A percentile compares a stretch with the other conserved stretches of the same genome.
These are phyloP conservation scores for Colletotrichum falcatum DNA, from an alignment of 2,329 filamentous ascomycete genomes.

Conservation along the genomic window DNA sequence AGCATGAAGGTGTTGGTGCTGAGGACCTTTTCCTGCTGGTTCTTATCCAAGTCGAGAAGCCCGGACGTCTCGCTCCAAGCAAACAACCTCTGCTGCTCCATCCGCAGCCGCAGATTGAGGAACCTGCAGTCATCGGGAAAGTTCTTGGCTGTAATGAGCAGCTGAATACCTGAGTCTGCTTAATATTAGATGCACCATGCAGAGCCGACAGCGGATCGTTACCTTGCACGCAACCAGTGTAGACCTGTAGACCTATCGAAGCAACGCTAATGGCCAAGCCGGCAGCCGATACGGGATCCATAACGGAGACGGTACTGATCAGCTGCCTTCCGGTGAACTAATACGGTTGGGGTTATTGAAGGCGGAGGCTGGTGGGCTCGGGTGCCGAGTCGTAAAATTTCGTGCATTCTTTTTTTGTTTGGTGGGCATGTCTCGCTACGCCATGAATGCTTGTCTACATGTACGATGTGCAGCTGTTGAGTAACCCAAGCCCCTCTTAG, in stretches of 20 bases:
- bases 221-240: constrained; percentile 60
- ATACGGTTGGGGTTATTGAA: neutral
- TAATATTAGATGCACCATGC: constrained; percentile 5
- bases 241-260: constrained; percentile 59
- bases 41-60: constrained; percentile 57
- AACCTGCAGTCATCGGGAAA: constrained; percentile 62
- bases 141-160: constrained; percentile 60
- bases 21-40: constrained; percentile 56
- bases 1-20: constrained; percentile 62
- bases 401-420: neutral
- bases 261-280: constrained; percentile 60
- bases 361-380: neutral
- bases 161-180: constrained; percentile 55
- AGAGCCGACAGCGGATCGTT: neutral
- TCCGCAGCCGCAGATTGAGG: constrained; percentile 60
- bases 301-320: constrained; percentile 39
- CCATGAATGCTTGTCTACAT: neutral
- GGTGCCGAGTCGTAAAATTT: neutral
- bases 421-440: neutral
- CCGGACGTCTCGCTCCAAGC: constrained; percentile 64
- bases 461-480: constrained; percentile 1
- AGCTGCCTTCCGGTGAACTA: neutral
- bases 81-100: constrained; percentile 63
- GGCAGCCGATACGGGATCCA: constrained; percentile 58
- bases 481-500: neutral